Conservation (phyloP, 305 asterid species). For the Andrographis paniculata region DNA sequence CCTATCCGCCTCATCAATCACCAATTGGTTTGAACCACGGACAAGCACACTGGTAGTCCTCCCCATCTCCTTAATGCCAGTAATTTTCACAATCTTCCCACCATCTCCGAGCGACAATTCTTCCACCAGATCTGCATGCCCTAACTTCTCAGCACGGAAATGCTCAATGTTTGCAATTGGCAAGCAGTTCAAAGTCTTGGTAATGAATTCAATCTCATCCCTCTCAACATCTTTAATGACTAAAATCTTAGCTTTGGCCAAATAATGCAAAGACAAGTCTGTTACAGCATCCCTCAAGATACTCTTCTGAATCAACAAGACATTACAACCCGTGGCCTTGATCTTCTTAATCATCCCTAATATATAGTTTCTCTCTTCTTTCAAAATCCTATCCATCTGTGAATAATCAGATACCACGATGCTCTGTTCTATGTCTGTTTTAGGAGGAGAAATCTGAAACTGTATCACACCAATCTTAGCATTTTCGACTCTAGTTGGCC, state of each 20-base stretch:
- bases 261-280: conserved; percentile 82
- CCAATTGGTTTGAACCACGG: conserved; percentile 89
- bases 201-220: conserved; percentile 95
- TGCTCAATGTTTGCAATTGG: conserved; percentile 95
- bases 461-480: conserved; percentile 92
- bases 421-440: conserved; percentile 95
- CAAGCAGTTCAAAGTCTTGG: conserved; percentile 93
- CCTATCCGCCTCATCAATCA: conserved; percentile 95
- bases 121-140: conserved; percentile 82
- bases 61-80: conserved; percentile 93
- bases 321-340: conserved; percentile 84
- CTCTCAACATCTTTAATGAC: conserved; percentile 94
- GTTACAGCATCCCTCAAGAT: conserved; percentile 97
- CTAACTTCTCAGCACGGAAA: conserved; percentile 78
- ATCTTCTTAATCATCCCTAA: conserved; percentile 95
- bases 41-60: conserved; percentile 86
- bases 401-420: conserved; percentile 94
- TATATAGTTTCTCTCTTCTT: conserved; percentile 94
- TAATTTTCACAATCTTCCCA: conserved; percentile 85
- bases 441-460: conserved; percentile 93
- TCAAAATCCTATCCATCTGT: conserved; percentile 96
- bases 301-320: conserved; percentile 93
- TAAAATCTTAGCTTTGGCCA: conserved; percentile 85
- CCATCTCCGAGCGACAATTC: conserved; percentile 94
- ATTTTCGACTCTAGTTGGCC: conserved; percentile 72